phyloP scores from a whole-genome alignment of 306 rosid species.

The Cyclanthera cordifolia region DNA sequence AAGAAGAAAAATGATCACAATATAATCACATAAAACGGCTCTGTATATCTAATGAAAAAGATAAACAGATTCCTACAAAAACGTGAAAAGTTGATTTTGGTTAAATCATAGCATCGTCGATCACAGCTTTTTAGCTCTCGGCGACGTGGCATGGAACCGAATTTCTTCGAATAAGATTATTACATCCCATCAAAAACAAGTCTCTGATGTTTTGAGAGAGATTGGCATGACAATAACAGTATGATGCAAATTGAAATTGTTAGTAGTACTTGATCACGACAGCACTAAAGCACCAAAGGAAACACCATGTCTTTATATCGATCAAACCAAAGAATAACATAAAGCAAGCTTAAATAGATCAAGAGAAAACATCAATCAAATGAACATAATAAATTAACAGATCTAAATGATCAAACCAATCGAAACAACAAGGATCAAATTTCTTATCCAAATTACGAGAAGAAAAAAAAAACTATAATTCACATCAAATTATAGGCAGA shows the following conservation, averaged over 20 bases:
- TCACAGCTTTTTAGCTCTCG: too few relatives aligned
- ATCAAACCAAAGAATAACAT: not conserved
- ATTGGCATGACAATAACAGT: not conserved
- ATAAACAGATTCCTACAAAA: too few relatives aligned
- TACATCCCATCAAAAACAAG: not conserved
- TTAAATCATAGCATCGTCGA: too few relatives aligned
- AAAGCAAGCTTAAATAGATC: not conserved
- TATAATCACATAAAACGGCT: too few relatives aligned
- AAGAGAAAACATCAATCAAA: not conserved
- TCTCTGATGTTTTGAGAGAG: not conserved
- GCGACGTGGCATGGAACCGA: too few relatives aligned
- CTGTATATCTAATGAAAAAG: too few relatives aligned
- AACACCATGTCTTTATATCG: too few relatives aligned
- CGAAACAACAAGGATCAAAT: not conserved
- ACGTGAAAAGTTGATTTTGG: too few relatives aligned
- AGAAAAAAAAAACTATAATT: not conserved
- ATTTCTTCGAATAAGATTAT: too few relatives aligned
- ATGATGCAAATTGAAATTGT: not conserved
- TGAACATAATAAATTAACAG: not conserved
- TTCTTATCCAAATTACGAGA: not conserved
- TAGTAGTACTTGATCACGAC: not conserved
- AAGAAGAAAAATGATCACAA: too few relatives aligned
- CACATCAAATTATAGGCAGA: constrained; percentile 3
- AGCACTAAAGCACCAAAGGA: not conserved
- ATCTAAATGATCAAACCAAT: not conserved